A percentile compares a stretch with the other conserved stretches of the same genome.
Conservation (phyloP, 2,329 filamentous ascomycete genomes). For the Elsinoe necatrix region DNA sequence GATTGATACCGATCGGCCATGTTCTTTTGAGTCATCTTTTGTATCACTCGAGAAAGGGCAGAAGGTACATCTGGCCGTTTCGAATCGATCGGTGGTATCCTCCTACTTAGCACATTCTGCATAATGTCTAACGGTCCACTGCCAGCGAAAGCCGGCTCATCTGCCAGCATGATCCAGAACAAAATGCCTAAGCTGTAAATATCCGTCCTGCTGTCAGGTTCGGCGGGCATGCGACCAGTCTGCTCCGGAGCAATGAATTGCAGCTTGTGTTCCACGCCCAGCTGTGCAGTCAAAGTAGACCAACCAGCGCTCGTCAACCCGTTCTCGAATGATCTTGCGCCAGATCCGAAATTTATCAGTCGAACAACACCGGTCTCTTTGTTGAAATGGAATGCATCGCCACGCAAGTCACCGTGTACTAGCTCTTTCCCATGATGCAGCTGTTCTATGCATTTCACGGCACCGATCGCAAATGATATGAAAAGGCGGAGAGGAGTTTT, state of each 20-base stretch:
- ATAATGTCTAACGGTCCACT: slow-evolving; percentile 80
- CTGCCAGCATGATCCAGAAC: slow-evolving; percentile 78
- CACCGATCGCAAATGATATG: slow-evolving; percentile 84
- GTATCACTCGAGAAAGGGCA: slow-evolving; percentile 70
- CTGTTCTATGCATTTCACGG: slow-evolving; percentile 75
- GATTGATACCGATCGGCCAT: slow-evolving; percentile 85
- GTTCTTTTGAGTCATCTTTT: slow-evolving; percentile 85
- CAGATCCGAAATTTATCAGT: slow-evolving; percentile 77
- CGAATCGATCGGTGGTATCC: slow-evolving; percentile 66
- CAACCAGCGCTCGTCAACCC: slow-evolving; percentile 77
- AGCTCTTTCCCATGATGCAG: slow-evolving; percentile 82
- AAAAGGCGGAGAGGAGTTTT: slow-evolving; percentile 58
- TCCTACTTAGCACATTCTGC: slow-evolving; percentile 73
- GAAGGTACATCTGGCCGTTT: slow-evolving; percentile 78
- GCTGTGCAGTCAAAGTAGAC: slow-evolving; percentile 71
- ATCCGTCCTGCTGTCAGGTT: slow-evolving; percentile 85
- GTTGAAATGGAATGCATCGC: slow-evolving; percentile 85
- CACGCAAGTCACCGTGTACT: slow-evolving; percentile 83
- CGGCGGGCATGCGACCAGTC: slow-evolving; percentile 83
- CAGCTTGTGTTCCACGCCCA: slow-evolving; percentile 80
- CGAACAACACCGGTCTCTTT: slow-evolving; percentile 61
- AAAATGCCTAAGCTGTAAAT: slow-evolving; percentile 87
- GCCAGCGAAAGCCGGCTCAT: slow-evolving; percentile 71
- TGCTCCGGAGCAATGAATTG: slow-evolving; percentile 92
- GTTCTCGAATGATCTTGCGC: slow-evolving; percentile 81